These are phyloP conservation scores for Oropetium thomaeum DNA, from an alignment of 176 grass and related monocot genomes.

Conservation along the genomic window DNA sequence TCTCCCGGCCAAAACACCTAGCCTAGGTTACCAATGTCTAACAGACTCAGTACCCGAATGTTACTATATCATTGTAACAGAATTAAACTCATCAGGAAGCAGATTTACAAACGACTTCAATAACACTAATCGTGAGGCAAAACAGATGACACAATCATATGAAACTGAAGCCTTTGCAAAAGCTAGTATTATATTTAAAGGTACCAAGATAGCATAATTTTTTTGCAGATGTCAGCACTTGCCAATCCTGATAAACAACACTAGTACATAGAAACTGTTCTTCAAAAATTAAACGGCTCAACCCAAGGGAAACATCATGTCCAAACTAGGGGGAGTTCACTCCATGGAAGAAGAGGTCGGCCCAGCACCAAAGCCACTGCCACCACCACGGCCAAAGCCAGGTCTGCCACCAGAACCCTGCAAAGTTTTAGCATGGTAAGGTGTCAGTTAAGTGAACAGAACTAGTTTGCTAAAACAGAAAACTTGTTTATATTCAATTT, in stretches of 20 bases:
- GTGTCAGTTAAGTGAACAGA: not conserved
- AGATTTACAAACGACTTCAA: not conserved
- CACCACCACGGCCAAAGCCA: slow-evolving; percentile 82
- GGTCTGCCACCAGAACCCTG: slow-evolving; percentile 74
- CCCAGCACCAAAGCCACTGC: slow-evolving; percentile 49
- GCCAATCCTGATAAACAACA: slow-evolving; percentile 37
- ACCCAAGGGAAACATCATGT: slow-evolving; percentile 33
- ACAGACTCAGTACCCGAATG: too few relatives aligned
- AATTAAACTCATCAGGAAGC: too few relatives aligned
- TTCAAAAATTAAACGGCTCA: slow-evolving; percentile 44
- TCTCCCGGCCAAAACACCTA: too few relatives aligned
- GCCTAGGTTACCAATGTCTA: too few relatives aligned
- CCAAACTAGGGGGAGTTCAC: slow-evolving; percentile 44
- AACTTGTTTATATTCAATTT: too few relatives aligned
- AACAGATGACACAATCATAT: not conserved
- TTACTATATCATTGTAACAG: too few relatives aligned
- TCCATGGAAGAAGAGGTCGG: slow-evolving; percentile 73
- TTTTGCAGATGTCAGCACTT: slow-evolving; percentile 36
- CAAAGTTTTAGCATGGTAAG: not conserved
- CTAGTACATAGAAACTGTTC: slow-evolving; percentile 37
- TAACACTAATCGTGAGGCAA: not conserved
- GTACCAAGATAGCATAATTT: slow-evolving; percentile 19
- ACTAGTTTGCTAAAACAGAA: too few relatives aligned
- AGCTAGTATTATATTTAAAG: slow-evolving; percentile 29
- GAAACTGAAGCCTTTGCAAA: not conserved